Conservation (phyloP, 2,329 filamentous ascomycete species). For the Aureobasidium sp. region DNA sequence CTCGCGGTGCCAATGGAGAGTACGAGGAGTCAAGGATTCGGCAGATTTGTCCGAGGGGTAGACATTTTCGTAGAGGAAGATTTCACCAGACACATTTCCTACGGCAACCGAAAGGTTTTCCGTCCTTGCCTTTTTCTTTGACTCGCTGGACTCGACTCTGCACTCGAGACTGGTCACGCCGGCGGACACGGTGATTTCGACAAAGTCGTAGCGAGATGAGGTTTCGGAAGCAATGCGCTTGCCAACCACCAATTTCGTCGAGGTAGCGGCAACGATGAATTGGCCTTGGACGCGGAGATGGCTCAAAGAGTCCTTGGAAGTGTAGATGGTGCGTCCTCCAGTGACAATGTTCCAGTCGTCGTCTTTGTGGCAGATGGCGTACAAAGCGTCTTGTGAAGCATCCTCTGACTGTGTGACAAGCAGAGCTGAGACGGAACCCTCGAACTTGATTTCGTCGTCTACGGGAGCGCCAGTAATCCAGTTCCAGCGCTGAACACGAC, state of each 20-base stretch:
- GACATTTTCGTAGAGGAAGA: constrained; percentile 76
- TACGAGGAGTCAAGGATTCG: constrained; percentile 57
- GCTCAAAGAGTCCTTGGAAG: constrained; percentile 37
- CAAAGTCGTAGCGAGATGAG: constrained; percentile 47
- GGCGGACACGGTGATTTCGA: constrained; percentile 64
- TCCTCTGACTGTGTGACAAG: constrained; percentile 33
- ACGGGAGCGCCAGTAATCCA: constrained; percentile 54
- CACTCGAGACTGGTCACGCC: constrained; percentile 74
- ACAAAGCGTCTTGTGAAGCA: constrained; percentile 39
- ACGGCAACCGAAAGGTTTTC: constrained; percentile 76
- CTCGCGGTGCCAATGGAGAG: constrained; percentile 92
- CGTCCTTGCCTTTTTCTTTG: constrained; percentile 38
- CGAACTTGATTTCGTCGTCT: constrained; percentile 25
- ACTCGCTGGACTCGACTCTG: constrained; percentile 39
- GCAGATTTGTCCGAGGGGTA: constrained; percentile 28
- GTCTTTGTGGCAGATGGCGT: constrained; percentile 37
- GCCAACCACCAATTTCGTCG: constrained; percentile 68
- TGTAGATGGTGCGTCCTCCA: constrained; percentile 43
- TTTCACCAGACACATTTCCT: constrained; percentile 79
- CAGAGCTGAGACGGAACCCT: constrained; percentile 25
- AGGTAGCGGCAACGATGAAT: constrained; percentile 63
- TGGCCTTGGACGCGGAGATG: constrained; percentile 53
- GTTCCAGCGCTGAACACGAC: constrained; percentile 63
- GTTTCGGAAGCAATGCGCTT: constrained; percentile 40
- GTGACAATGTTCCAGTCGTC: constrained; percentile 44